phyloP scores from a whole-genome alignment of 2,329 filamentous ascomycete species.

The Phoma herbarum region DNA sequence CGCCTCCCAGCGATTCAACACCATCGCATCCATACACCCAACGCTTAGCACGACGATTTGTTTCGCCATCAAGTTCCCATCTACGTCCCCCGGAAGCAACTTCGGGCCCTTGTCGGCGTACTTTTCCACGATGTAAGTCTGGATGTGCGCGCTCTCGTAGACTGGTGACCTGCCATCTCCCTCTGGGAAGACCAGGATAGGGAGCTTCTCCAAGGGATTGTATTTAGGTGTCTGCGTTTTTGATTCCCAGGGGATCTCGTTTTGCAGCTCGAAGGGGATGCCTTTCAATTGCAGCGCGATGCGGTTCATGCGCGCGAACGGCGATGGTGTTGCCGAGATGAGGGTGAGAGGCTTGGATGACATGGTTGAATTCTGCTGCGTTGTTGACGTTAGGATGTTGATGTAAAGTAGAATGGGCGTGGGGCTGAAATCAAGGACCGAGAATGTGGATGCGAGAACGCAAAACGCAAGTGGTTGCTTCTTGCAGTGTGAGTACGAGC shows the following conservation, averaged over 20 bases:
- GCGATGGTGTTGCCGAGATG: conserved; percentile 50
- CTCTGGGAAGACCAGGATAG: conserved; percentile 46
- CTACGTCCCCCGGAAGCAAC: conserved; percentile 22
- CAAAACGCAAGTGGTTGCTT: neutral
- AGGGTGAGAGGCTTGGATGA: conserved; percentile 21
- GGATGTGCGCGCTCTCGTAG: conserved; percentile 31
- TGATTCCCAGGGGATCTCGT: conserved; percentile 55
- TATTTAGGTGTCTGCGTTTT: conserved; percentile 51
- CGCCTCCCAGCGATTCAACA: conserved; percentile 24
- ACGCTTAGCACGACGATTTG: conserved; percentile 28
- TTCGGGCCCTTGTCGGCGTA: conserved; percentile 22
- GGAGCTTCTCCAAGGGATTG: conserved; percentile 54
- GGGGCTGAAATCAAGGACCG: neutral
- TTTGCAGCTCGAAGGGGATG: conserved; percentile 53
- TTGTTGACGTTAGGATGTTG: neutral
- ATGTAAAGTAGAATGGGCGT: neutral
- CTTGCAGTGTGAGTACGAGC: neutral
- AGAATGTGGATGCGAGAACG: neutral
- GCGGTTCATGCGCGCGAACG: conserved; percentile 55
- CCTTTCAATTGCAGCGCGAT: conserved; percentile 52
- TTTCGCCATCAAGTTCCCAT: conserved; percentile 20
- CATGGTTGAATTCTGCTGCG: conserved; percentile 1
- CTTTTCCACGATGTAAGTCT: conserved; percentile 28
- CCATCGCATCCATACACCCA: conserved; percentile 30
- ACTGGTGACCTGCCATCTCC: conserved; percentile 20